Percentiles rank a stretch among this genome's conserved stretches.
These are phyloP conservation scores for Backusella liffmaniae DNA, from an alignment of 192 early-diverging fungal species.

Conservation along the genomic window DNA sequence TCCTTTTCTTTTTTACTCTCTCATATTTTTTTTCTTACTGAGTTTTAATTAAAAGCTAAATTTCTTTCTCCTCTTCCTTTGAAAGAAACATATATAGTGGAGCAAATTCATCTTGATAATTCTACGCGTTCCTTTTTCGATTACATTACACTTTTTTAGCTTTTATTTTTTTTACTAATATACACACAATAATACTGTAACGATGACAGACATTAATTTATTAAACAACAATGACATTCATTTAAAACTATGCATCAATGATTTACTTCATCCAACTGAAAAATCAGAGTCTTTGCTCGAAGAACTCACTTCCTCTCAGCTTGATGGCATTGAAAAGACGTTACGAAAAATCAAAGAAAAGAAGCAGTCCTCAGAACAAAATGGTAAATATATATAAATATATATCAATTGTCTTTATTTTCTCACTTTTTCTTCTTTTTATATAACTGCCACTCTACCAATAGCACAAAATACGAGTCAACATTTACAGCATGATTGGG, in stretches of 20 bases:
- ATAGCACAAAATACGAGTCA: not conserved
- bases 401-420: not conserved
- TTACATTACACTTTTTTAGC: not conserved
- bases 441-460: not conserved
- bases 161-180: not conserved
- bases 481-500: conserved; percentile 15
- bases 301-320: conserved; percentile 16
- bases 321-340: conserved; percentile 22
- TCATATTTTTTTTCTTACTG: not conserved
- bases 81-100: conserved; percentile 1
- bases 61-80: not conserved
- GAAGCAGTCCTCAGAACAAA: conserved; percentile 8
- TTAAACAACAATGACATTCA: not conserved
- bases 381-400: not conserved
- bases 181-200: not conserved
- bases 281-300: conserved; percentile 22
- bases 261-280: conserved; percentile 24
- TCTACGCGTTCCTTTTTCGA: conserved; percentile 6
- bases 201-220: not conserved
- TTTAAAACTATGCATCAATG: conserved; percentile 18
- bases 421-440: not conserved
- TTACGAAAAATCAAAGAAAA: conserved; percentile 24
- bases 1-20: not conserved
- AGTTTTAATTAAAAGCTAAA: not conserved
- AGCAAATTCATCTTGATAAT: not conserved